phyloP scores from a whole-genome alignment of 148 eudicot species.

The Heliamphora exappendiculata region DNA sequence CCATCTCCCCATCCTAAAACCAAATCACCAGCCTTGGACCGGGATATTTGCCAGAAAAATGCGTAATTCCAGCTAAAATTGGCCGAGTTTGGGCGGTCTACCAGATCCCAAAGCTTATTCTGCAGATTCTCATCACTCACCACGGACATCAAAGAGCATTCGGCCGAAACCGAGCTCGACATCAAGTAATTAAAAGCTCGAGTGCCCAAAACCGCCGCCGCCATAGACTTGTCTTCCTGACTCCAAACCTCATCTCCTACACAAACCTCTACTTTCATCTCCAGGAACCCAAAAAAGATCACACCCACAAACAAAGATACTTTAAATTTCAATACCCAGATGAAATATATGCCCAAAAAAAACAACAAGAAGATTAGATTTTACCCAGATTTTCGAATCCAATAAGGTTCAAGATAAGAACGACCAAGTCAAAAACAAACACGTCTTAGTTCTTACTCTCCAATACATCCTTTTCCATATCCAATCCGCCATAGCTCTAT shows the following conservation, averaged over 20 bases:
- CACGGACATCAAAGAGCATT: conserved; percentile 52
- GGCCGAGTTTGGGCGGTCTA: conserved; percentile 47
- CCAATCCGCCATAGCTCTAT: conserved; percentile 1
- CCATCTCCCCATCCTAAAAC: conserved; percentile 97
- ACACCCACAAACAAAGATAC: conserved; percentile 4
- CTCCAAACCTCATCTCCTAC: conserved; percentile 44
- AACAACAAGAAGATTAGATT: not conserved
- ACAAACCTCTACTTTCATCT: conserved; percentile 34
- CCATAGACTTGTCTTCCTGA: conserved; percentile 71
- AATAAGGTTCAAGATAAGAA: not conserved
- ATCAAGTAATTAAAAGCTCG: conserved; percentile 65
- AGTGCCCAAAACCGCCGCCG: conserved; percentile 58
- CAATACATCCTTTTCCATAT: not conserved
- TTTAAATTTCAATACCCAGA: conserved; percentile 9
- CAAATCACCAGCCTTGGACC: conserved; percentile 65
- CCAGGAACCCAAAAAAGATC: not conserved
- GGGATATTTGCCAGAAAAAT: conserved; percentile 78
- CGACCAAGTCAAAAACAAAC: conserved; percentile 4
- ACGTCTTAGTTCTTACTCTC: not conserved
- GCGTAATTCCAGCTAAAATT: conserved; percentile 93
- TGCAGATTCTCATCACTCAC: conserved; percentile 63
- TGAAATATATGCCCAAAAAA: not conserved
- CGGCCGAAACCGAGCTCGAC: conserved; percentile 53
- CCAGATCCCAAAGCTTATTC: conserved; percentile 74
- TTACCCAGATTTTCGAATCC: not conserved